Conservation (phyloP, 345 rosid species). For the Euphorbia tirucalli region DNA sequence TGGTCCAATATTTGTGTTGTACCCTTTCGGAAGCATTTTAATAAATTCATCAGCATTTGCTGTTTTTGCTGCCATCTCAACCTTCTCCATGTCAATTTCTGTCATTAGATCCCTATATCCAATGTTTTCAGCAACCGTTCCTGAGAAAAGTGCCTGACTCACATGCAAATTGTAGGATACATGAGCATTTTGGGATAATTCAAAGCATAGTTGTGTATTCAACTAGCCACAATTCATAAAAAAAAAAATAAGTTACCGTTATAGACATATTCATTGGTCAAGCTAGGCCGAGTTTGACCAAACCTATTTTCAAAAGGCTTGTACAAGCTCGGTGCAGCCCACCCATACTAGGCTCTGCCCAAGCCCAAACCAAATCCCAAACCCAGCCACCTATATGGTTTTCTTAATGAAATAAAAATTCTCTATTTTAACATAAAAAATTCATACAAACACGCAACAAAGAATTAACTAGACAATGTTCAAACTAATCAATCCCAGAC, state of each 20-base stretch:
- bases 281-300: background rate
- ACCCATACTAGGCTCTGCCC: too few species aligned
- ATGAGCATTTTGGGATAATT: slow-evolving; percentile 8
- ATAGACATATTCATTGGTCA: background rate
- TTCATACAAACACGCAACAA: too few species aligned
- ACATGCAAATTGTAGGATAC: slow-evolving; percentile 18
- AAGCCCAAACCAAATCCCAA: too few species aligned
- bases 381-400: too few species aligned
- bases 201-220: background rate
- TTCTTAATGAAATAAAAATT: too few species aligned
- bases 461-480: too few species aligned
- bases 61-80: slow-evolving; percentile 62
- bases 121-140: slow-evolving; percentile 92
- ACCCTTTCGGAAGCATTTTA: slow-evolving; percentile 70
- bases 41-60: slow-evolving; percentile 94
- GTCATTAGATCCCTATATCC: slow-evolving; percentile 75
- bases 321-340: too few species aligned
- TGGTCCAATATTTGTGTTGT: slow-evolving; percentile 70
- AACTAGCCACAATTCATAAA: background rate
- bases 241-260: background rate
- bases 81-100: slow-evolving; percentile 70
- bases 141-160: slow-evolving; percentile 76
- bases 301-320: background rate
- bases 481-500: too few species aligned
- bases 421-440: too few species aligned